Evolutionary conservation across 1,284 basidiomycete genomes (phyloP).

Genomic region (Malassezia cuniculi): DNA sequence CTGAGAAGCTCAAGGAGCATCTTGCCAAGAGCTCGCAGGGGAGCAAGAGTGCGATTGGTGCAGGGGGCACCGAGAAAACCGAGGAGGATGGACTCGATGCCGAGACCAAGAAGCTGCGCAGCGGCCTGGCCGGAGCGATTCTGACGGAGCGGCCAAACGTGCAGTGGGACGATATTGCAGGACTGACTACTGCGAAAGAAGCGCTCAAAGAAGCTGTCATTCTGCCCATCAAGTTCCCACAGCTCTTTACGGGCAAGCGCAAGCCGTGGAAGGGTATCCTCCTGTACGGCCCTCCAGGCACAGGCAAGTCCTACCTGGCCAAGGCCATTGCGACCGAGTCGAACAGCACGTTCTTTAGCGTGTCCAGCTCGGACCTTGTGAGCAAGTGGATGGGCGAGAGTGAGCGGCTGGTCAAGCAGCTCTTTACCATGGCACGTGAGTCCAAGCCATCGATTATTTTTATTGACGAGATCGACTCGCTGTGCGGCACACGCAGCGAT

Average conservation of each 20-base stretch:
- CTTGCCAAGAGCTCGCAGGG: conserved; percentile 49
- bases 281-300: conserved; percentile 61
- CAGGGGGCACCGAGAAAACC: conserved; percentile 52
- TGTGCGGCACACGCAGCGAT: conserved; percentile 86
- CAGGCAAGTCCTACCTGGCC: conserved; percentile 62
- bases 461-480: conserved; percentile 93
- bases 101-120: conserved; percentile 86
- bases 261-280: conserved; percentile 94
- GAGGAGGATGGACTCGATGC: conserved; percentile 66
- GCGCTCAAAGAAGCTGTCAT: conserved; percentile 96
- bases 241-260: conserved; percentile 92
- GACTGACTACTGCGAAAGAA: conserved; percentile 84
- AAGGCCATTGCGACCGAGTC: conserved; percentile 98
- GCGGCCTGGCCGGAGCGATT: conserved; percentile 73
- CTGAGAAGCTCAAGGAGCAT: conserved; percentile 73
- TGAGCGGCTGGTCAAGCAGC: conserved; percentile 80
- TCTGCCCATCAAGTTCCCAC: conserved; percentile 94
- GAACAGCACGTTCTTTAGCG: conserved; percentile 92
- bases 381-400: conserved; percentile 99
- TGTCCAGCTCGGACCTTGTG: conserved; percentile 85
- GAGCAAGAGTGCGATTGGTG: conserved; percentile 66
- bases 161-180: conserved; percentile 95
- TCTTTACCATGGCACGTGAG: conserved; percentile 92
- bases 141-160: conserved; percentile 88
- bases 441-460: conserved; percentile 96